Evolutionary conservation across 306 rosid species (phyloP).

Genomic region (Prunus salicina): DNA sequence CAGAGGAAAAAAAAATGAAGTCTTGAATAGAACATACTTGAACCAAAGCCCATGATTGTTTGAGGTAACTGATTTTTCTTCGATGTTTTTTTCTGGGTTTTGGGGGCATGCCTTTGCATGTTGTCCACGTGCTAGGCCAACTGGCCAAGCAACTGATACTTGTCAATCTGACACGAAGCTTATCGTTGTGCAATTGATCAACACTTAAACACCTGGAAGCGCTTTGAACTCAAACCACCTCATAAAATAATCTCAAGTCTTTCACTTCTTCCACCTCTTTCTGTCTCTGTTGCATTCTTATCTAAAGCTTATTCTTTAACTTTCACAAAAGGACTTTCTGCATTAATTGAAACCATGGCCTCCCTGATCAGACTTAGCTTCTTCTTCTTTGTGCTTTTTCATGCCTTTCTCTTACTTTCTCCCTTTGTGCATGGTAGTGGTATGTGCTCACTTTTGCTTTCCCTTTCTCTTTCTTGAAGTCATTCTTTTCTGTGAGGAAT

Average conservation of each 20-base stretch:
- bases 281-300: background rate
- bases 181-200: background rate
- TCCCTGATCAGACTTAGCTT: slow-evolving; percentile 18
- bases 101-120: slow-evolving; percentile 42
- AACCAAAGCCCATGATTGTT: too few relatives aligned
- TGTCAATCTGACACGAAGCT: slow-evolving; percentile 26
- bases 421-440: slow-evolving; percentile 26
- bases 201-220: slow-evolving; percentile 23
- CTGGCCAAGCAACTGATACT: slow-evolving; percentile 17
- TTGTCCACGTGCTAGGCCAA: slow-evolving; percentile 43
- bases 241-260: background rate
- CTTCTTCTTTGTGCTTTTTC: slow-evolving; percentile 15
- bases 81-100: background rate
- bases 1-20: background rate
- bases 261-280: background rate
- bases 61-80: too few relatives aligned
- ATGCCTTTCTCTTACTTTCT: slow-evolving; percentile 23
- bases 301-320: background rate
- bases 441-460: background rate
- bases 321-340: background rate
- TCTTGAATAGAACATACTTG: background rate
- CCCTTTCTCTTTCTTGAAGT: background rate
- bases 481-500: background rate
- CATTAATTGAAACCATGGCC: slow-evolving; percentile 18
- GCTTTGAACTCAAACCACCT: background rate